A percentile compares a stretch with the other conserved stretches of the same genome.
phyloP scores from a whole-genome alignment of 495 filamentous ascomycete species.

The Penicilliopsis zonata region DNA sequence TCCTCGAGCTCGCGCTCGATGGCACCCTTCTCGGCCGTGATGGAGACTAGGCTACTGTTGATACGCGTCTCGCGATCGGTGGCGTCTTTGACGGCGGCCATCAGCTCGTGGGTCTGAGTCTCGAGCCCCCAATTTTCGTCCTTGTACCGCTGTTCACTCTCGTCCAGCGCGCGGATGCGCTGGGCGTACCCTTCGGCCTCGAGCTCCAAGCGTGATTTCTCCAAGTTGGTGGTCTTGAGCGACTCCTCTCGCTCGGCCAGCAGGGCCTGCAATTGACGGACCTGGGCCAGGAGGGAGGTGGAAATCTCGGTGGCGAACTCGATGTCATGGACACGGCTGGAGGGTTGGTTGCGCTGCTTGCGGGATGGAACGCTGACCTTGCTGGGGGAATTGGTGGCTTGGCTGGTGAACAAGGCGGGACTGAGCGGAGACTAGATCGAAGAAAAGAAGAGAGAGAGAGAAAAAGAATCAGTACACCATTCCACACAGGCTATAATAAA shows the following conservation, averaged over 20 bases:
- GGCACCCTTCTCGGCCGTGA: conserved; percentile 62
- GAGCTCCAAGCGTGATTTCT: conserved; percentile 66
- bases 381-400: conserved; percentile 77
- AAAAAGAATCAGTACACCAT: not conserved
- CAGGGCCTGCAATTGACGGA: conserved; percentile 73
- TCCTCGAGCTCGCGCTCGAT: conserved; percentile 82
- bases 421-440: conserved; percentile 49
- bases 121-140: conserved; percentile 98
- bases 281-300: conserved; percentile 77
- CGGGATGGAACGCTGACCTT: conserved; percentile 77
- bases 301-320: conserved; percentile 94
- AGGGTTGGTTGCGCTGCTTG: conserved; percentile 81
- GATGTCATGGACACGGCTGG: conserved; percentile 79
- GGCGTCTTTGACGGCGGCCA: conserved; percentile 54
- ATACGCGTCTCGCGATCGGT: conserved; percentile 71
- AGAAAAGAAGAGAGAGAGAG: not conserved
- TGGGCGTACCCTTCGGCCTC: conserved; percentile 71
- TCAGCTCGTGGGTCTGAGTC: conserved; percentile 72
- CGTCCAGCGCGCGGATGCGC: conserved; percentile 69
- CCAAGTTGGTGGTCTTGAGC: conserved; percentile 57
- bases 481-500: too few relatives aligned
- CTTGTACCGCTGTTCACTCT: conserved; percentile 89
- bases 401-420: conserved; percentile 70
- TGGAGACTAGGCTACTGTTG: conserved; percentile 51
- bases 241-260: conserved; percentile 80